Evolutionary conservation across 1,139 yeast genomes (phyloP), one percentile per base, ranked within the genome.

Genomic region (Candida sp.): DNA sequence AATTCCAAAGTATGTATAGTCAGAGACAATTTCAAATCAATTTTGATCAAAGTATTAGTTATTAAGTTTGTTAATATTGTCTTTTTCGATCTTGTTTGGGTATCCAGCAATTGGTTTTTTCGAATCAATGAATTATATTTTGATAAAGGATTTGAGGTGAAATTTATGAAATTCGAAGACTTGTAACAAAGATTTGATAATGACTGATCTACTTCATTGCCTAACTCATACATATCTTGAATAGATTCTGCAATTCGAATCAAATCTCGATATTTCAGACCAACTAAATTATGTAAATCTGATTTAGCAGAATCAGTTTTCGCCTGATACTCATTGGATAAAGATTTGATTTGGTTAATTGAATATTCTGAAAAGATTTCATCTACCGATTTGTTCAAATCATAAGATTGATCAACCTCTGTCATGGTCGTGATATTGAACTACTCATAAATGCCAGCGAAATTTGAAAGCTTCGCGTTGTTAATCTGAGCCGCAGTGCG

Each of bases 221-320:
- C 70, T 8, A 70, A 52, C 2, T 56, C 54, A 49, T 78, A 70
- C 82, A 84, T 81, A 5, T 63, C 64, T 35, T 76, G 77, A 33
- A 86, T 82, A 47, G 81, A 79, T 54, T 85, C 90, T 0, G 91
- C 87, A 5, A 86, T 84, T 34, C 76, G 68, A 33, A 86, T 70
- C 53, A 86, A 66, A 52, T 85, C 90, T 43, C 87, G 68, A 58
- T 84, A 85, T 56, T 83, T 81, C 35, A 65, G 65, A 3, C 90
- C 88, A 8, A 86, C 89, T 38, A 84, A 65, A 2, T 64, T 54
- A 45, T 85, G 79, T 25, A 85, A 66, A 42, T 80, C 80, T 12
- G 66, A 56, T 21, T 52, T 48, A 11, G 49, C 43, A 2, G 51
- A 42, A 9, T 56, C 57, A 21, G 58, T 58, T 36, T 56, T 57